A percentile compares a stretch with the other conserved stretches of the same genome.
Conservation (phyloP, 2,329 filamentous ascomycete species). For the Davidsoniella virescens region DNA sequence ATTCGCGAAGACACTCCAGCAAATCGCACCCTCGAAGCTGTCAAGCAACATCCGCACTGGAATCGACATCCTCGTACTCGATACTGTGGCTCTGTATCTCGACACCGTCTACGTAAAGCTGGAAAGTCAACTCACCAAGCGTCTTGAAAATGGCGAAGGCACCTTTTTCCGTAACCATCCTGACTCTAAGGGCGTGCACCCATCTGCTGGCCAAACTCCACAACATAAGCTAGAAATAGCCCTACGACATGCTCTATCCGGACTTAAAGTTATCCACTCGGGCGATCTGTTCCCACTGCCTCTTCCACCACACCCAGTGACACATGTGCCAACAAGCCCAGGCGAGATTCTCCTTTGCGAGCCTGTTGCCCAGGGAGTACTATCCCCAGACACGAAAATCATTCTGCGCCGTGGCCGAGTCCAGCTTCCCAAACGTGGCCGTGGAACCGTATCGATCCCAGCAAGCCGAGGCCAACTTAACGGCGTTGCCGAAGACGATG, state of each 20-base stretch:
- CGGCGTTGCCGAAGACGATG: constrained; percentile 45
- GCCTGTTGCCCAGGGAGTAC: constrained; percentile 73
- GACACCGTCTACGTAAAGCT: constrained; percentile 79
- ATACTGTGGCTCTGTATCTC: constrained; percentile 62
- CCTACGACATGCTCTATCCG: constrained; percentile 57
- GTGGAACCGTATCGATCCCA: constrained; percentile 29
- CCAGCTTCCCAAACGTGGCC: constrained; percentile 34
- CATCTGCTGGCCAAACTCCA: constrained; percentile 20
- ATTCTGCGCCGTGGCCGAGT: constrained; percentile 54
- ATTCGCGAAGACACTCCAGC: constrained; percentile 58
- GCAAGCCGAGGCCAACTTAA: constrained; percentile 36
- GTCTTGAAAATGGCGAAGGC: constrained; percentile 67
- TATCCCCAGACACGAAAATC: constrained; percentile 66
- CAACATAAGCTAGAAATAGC: constrained; percentile 46
- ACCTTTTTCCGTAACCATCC: constrained; percentile 58
- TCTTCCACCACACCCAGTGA: constrained; percentile 69
- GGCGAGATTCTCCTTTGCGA: constrained; percentile 88
- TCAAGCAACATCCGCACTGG: constrained; percentile 55
- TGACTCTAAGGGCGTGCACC: constrained; percentile 4
- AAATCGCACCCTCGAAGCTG: constrained; percentile 59
- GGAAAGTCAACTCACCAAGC: constrained; percentile 62
- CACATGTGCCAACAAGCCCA: constrained; percentile 67
- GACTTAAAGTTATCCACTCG: constrained; percentile 61
- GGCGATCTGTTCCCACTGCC: constrained; percentile 68
- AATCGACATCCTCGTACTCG: constrained; percentile 70